phyloP scores from a whole-genome alignment of 1,284 basidiomycete genomes.

The Rhodotorula sp. region DNA sequence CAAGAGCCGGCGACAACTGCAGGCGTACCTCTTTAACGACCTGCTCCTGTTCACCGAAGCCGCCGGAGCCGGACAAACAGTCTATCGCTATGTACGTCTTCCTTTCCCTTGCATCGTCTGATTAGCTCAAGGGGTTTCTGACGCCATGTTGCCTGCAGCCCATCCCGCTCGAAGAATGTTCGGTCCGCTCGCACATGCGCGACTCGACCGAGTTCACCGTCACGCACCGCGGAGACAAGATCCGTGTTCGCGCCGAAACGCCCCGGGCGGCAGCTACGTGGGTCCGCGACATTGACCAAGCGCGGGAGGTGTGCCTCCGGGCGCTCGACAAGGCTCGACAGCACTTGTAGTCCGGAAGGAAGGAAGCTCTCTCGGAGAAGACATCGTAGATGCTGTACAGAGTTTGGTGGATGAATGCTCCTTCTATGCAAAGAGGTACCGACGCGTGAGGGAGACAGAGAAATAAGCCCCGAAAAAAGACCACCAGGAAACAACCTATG shows the following conservation, averaged over 20 bases:
- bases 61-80: slow-evolving; percentile 40
- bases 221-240: slow-evolving; percentile 46
- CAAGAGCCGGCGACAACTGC: slow-evolving; percentile 72
- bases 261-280: slow-evolving; percentile 24
- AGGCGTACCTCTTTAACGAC: slow-evolving; percentile 51
- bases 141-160: background rate
- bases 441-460: no score
- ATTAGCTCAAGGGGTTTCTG: slow-evolving; percentile 70
- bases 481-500: no score
- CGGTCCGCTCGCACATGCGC: slow-evolving; percentile 9
- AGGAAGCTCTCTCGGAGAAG: background rate
- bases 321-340: slow-evolving; percentile 6
- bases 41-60: slow-evolving; percentile 46
- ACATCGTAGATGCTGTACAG: background rate
- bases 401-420: background rate
- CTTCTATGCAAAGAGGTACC: no score
- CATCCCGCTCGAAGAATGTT: slow-evolving; percentile 36
- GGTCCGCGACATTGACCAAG: slow-evolving; percentile 29
- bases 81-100: slow-evolving; percentile 33
- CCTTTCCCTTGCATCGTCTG: slow-evolving; percentile 56
- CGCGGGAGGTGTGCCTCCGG: slow-evolving; percentile 11
- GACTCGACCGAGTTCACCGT: slow-evolving; percentile 69
- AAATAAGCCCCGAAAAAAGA: no score
- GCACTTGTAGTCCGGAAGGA: background rate
- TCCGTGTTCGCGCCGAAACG: slow-evolving; percentile 26